A percentile compares a stretch with the other conserved stretches of the same genome.
These are phyloP conservation scores for Laetiporus sulphureus DNA, from an alignment of 1,284 basidiomycete species.

Conservation along the genomic window DNA sequence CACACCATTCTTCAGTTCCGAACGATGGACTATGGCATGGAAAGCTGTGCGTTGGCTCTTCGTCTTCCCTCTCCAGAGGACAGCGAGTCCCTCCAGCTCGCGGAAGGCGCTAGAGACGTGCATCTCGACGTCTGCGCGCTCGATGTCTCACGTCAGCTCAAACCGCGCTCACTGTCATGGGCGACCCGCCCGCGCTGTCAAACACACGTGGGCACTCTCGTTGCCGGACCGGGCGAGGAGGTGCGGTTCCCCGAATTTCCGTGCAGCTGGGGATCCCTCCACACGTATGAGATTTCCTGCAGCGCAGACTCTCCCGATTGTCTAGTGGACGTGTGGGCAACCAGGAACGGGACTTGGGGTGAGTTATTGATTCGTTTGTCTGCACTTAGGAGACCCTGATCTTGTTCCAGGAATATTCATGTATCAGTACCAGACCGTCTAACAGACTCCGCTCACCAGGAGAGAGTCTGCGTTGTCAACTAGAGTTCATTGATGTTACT, in stretches of 20 bases:
- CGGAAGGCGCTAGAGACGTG: not conserved
- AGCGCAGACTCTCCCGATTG: slow-evolving; percentile 3
- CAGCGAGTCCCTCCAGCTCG: not conserved
- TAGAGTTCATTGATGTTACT: not conserved
- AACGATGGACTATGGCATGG: slow-evolving; percentile 7
- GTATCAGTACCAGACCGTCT: slow-evolving; percentile 9
- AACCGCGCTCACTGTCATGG: slow-evolving; percentile 9
- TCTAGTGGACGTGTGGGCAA: slow-evolving; percentile 7
- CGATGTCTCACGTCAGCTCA: slow-evolving; percentile 2
- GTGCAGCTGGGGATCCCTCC: slow-evolving; percentile 10
- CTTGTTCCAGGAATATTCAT: slow-evolving; percentile 7
- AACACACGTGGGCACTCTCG: slow-evolving; percentile 3
- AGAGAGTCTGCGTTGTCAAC: not conserved
- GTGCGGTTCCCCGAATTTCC: slow-evolving; percentile 5
- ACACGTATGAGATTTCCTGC: slow-evolving; percentile 11
- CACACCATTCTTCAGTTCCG: slow-evolving; percentile 8
- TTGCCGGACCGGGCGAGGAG: slow-evolving; percentile 1
- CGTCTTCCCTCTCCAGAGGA: not conserved
- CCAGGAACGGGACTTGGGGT: slow-evolving; percentile 7
- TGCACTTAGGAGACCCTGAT: not conserved
- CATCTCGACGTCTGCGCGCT: slow-evolving; percentile 10
- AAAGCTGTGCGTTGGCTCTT: slow-evolving; percentile 6
- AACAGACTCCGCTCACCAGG: not conserved
- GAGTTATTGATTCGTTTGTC: not conserved
- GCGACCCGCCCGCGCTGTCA: slow-evolving; percentile 7